A percentile compares a stretch with the other conserved stretches of the same genome.
Evolutionary conservation across 2,329 filamentous ascomycete species (phyloP).

Genomic region (Trichoderma polysporum): DNA sequence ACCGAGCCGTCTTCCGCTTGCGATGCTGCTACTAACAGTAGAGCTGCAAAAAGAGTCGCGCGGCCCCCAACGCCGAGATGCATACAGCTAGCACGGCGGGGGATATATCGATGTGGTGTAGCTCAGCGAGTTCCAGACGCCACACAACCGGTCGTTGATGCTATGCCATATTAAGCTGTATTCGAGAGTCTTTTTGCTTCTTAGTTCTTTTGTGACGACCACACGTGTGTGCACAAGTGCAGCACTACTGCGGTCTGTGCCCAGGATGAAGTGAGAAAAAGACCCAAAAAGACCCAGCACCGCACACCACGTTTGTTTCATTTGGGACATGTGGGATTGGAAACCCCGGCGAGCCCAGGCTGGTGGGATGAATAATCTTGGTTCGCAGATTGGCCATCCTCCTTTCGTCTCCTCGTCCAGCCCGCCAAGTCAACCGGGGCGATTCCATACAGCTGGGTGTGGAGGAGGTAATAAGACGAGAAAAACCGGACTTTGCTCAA

Average conservation of each 20-base stretch:
- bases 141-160: not conserved
- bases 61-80: slow-evolving; percentile 1
- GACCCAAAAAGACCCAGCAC: not conserved
- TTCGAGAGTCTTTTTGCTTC: not conserved
- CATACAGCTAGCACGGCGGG: not conserved
- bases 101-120: not conserved
- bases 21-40: not conserved
- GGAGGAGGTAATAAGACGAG: not conserved
- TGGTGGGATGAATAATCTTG: not conserved
- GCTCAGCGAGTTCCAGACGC: not conserved
- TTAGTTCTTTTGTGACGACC: not conserved
- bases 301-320: not conserved
- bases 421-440: not conserved
- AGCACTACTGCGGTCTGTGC: not conserved
- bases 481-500: not conserved
- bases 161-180: slow-evolving; percentile 4
- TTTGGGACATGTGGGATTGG: not conserved
- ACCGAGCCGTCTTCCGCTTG: not conserved
- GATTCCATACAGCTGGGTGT: not conserved
- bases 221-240: not conserved
- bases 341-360: not conserved
- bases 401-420: slow-evolving; percentile 1
- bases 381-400: slow-evolving; percentile 7
- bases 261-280: not conserved
- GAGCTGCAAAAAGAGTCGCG: not conserved